Evolutionary conservation across 768 basidiomycete species (phyloP).

Genomic region (Russula sp.): DNA sequence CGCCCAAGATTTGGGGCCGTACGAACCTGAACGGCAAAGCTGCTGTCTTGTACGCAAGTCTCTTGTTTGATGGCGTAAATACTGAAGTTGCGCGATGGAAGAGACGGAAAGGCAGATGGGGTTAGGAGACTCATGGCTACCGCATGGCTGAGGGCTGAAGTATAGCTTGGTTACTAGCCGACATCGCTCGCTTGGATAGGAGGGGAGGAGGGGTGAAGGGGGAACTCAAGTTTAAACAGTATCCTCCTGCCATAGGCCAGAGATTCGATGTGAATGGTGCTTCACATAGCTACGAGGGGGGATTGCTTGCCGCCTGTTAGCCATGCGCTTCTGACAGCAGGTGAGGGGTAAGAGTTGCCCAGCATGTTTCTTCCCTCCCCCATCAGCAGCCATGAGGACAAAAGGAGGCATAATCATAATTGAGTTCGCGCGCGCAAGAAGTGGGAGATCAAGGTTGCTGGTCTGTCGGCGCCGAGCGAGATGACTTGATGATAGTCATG

Average conservation of each 20-base stretch:
- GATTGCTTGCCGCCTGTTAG: neutral
- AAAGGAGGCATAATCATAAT: neutral
- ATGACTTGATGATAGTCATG: neutral
- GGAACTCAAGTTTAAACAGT: neutral
- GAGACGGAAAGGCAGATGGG: neutral
- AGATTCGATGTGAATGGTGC: neutral
- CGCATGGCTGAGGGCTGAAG: neutral
- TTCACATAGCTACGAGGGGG: neutral
- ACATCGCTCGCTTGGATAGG: neutral
- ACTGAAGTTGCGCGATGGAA: neutral
- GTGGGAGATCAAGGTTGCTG: neutral
- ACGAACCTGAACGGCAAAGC: neutral
- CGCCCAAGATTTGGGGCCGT: neutral
- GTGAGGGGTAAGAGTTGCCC: neutral
- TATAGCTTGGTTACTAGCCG: neutral
- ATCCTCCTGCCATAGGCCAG: too few relatives aligned
- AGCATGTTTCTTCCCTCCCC: neutral
- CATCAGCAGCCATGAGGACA: neutral
- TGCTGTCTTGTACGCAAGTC: neutral
- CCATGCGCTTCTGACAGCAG: neutral
- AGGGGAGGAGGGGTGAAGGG: too few relatives aligned
- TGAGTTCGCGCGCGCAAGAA: conserved; percentile 6
- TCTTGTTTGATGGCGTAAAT: neutral
- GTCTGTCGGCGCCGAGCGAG: neutral
- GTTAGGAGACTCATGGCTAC: too few relatives aligned